Conservation (phyloP, 1,284 basidiomycete species). For the Phellopilus nigrolimitatus region DNA sequence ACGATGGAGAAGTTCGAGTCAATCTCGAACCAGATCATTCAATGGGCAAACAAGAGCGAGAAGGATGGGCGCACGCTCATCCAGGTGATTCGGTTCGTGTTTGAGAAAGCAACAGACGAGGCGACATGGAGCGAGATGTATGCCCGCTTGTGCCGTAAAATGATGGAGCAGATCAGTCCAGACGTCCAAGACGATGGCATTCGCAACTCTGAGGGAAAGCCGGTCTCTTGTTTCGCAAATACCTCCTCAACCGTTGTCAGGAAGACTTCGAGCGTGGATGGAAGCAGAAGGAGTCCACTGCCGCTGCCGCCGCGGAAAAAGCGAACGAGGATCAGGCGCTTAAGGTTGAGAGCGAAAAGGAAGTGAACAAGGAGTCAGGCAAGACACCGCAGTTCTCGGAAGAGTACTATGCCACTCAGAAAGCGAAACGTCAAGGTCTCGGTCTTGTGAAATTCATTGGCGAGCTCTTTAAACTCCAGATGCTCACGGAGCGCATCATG, state of each 20-base stretch:
- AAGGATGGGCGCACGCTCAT: constrained; percentile 91
- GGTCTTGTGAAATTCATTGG: constrained; percentile 98
- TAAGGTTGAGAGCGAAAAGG: constrained; percentile 56
- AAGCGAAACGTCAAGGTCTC: constrained; percentile 94
- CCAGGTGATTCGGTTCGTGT: constrained; percentile 93
- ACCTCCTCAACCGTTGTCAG: constrained; percentile 66
- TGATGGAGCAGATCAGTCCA: constrained; percentile 85
- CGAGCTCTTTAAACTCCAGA: constrained; percentile 94
- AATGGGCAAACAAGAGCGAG: constrained; percentile 94
- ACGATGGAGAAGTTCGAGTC: constrained; percentile 96
- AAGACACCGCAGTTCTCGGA: constrained; percentile 83
- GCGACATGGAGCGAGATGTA: constrained; percentile 98
- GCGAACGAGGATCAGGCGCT: constrained; percentile 56
- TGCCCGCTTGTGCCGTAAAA: constrained; percentile 88
- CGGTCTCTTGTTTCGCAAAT: constrained; percentile 65
- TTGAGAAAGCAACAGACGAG: constrained; percentile 96
- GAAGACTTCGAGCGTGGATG: constrained; percentile 63
- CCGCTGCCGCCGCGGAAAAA: constrained; percentile 43
- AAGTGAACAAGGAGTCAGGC: constrained; percentile 33
- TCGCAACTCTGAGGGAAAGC: constrained; percentile 71
- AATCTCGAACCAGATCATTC: constrained; percentile 88
- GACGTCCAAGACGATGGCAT: constrained; percentile 85
- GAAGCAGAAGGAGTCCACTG: constrained; percentile 43
- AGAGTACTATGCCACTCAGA: constrained; percentile 95
- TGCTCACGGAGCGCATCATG: constrained; percentile 94